Conservation (phyloP, 2,329 filamentous ascomycete species). For the Calcarisporium arbuscula region DNA sequence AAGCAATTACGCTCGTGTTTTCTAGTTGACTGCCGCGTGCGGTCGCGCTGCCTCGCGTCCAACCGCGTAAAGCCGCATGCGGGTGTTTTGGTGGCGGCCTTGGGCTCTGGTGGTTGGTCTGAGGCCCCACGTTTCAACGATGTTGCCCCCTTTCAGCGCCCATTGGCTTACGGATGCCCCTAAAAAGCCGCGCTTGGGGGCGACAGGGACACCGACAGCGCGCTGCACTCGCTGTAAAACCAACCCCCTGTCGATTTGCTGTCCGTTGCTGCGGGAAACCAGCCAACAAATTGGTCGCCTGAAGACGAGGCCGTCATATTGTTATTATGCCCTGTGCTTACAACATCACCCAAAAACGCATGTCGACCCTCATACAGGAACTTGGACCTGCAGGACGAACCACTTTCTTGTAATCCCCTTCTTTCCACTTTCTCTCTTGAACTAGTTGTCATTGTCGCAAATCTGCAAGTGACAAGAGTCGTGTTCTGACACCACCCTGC, state of each 20-base stretch:
- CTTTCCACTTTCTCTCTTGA: too few relatives aligned
- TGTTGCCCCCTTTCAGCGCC: constrained; percentile 4
- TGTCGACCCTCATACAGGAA: too few relatives aligned
- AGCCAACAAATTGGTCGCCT: neutral
- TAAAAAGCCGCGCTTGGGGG: too few relatives aligned
- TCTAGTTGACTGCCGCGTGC: constrained; percentile 3
- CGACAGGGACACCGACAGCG: too few relatives aligned
- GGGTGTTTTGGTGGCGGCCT: constrained; percentile 2
- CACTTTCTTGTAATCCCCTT: too few relatives aligned
- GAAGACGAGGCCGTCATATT: neutral
- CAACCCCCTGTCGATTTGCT: constrained; percentile 6
- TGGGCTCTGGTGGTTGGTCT: neutral
- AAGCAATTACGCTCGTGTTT: neutral
- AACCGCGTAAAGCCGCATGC: constrained; percentile 30
- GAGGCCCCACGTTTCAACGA: neutral
- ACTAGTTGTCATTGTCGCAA: too few relatives aligned
- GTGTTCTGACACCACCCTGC: too few relatives aligned
- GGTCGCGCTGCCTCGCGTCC: constrained; percentile 18
- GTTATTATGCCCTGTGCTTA: neutral
- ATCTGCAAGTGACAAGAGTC: too few relatives aligned
- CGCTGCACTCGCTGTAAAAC: too few relatives aligned
- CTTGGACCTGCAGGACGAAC: too few relatives aligned
- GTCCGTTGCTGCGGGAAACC: constrained; percentile 19
- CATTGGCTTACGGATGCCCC: too few relatives aligned
- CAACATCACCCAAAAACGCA: too few relatives aligned